Evolutionary conservation across 768 basidiomycete species (phyloP), one percentile per base, ranked within the genome.

Genomic region (Candolleomyces efflorescens): DNA sequence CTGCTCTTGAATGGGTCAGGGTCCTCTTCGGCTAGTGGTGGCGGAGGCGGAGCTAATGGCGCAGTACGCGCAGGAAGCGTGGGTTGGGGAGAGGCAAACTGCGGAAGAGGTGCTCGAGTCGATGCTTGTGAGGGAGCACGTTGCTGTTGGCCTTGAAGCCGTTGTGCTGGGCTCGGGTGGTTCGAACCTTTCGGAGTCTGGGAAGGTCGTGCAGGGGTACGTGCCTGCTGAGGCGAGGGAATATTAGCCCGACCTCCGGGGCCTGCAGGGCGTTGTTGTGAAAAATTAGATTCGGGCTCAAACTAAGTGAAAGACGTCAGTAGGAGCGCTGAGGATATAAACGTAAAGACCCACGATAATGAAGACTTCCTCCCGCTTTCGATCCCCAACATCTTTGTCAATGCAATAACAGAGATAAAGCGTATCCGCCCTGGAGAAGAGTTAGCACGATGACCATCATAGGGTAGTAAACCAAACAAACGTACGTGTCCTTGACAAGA

Each of bases 401-500:
- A 80, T 78, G 61, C 78, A 80, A 55, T 80, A 80, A 55, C 78
- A 80, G 12, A 80, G 67, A 58, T 77, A 80, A 36, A 79, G 56
- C 4, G 77, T 76, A 57, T 80, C 78, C 24, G 75, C 77, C 38
- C 77, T 78, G 53, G 27, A 50, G 46, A 32, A 12, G 37, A 18
- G 4, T 27, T 36, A 12, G 6, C 38, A 23, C 11, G 20, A 17
- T 43, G n/a, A n/a, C n/a, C n/a, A n/a, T n/a, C n/a, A n/a, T n/a
- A 5, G 3, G 36, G 55, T 10, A 32, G 32, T 45, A 32, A 44
- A 5, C 32, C 15, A 3, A 44, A 50, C 18, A 20, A 54, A 72
- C 78, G 66, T 60, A 78, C 76, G 75, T 71, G 71, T 96, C 93
- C 60, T 84, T 82, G 39, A 94, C 82, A 4, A 94, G 75, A 3